Evolutionary conservation across 352 stramenopile species (phyloP).

Genomic region (Globisporangium emineosum): DNA sequence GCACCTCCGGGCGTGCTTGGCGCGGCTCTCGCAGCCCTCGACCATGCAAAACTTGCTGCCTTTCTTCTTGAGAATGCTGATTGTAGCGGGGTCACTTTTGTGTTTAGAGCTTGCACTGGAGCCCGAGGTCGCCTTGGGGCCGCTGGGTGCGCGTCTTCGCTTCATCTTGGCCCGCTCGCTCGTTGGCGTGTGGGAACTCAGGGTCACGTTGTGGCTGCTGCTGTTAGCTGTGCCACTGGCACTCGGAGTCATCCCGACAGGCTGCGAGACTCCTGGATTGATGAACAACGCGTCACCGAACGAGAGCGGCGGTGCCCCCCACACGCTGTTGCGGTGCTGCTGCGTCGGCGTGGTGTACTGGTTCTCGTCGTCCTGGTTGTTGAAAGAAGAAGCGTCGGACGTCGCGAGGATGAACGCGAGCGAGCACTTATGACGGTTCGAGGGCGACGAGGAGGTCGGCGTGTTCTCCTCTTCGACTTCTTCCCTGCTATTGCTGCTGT

Average conservation of each 20-base stretch:
- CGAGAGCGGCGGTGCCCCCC: background rate
- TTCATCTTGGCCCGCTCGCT: slow-evolving; percentile 14
- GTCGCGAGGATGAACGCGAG: slow-evolving; percentile 48
- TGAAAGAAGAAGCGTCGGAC: slow-evolving; percentile 19
- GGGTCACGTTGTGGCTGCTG: background rate
- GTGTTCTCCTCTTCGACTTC: background rate
- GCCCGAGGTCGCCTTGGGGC: background rate
- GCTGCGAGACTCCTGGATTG: background rate
- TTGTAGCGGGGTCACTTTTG: background rate
- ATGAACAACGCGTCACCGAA: background rate
- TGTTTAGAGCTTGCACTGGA: background rate
- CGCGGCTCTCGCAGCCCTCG: slow-evolving; percentile 45
- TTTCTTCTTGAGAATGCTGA: slow-evolving; percentile 26
- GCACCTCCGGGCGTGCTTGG: slow-evolving; percentile 48
- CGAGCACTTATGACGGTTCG: slow-evolving; percentile 42
- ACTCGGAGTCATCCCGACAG: slow-evolving; percentile 20
- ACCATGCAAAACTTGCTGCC: slow-evolving; percentile 58
- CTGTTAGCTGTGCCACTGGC: background rate
- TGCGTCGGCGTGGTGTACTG: background rate
- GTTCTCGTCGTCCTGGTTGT: background rate
- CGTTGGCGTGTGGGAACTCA: slow-evolving; percentile 6
- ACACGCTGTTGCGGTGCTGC: background rate
- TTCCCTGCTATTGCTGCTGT: background rate
- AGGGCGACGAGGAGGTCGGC: slow-evolving; percentile 12
- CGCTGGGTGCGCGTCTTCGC: background rate